Evolutionary conservation across 2,329 filamentous ascomycete species (phyloP).

Genomic region (Scedosporium minutisporum): DNA sequence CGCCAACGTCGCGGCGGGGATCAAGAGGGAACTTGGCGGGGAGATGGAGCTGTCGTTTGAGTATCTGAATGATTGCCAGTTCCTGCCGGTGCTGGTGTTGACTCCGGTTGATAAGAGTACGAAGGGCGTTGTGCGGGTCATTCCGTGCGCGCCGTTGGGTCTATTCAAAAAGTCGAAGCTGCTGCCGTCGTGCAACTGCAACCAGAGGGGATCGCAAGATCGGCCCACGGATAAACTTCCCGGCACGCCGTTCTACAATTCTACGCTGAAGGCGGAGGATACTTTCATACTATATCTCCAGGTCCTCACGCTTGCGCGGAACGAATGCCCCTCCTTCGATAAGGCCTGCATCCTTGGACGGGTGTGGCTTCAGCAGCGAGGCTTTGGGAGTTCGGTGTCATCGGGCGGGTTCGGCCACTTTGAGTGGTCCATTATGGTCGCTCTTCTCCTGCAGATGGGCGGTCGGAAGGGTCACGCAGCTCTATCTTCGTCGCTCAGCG

Average conservation of each 20-base stretch:
- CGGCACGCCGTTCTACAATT: conserved; percentile 81
- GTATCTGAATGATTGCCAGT: conserved; percentile 59
- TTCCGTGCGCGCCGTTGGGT: conserved; percentile 60
- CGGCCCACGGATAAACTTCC: conserved; percentile 29
- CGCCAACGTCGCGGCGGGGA: conserved; percentile 64
- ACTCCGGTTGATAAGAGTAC: conserved; percentile 13
- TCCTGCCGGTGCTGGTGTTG: conserved; percentile 59
- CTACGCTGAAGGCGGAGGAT: conserved; percentile 68
- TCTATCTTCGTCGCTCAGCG: conserved; percentile 72
- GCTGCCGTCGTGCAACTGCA: conserved; percentile 56
- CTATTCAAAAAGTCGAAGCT: conserved; percentile 67
- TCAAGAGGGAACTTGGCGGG: conserved; percentile 48
- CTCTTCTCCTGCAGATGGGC: conserved; percentile 70
- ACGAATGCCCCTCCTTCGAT: conserved; percentile 60
- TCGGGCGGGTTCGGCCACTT: conserved; percentile 85
- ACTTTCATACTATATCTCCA: conserved; percentile 67
- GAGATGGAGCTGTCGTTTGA: conserved; percentile 53
- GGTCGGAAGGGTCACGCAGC: conserved; percentile 60
- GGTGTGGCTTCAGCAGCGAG: conserved; percentile 82
- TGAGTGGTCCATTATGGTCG: conserved; percentile 77
- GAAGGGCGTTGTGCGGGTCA: conserved; percentile 59
- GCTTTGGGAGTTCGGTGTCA: conserved; percentile 60
- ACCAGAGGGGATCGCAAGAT: conserved; percentile 45
- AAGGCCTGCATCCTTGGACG: conserved; percentile 81
- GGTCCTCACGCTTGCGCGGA: conserved; percentile 59